These are phyloP conservation scores for Fonsecaea pugnacius DNA, from an alignment of 2,329 filamentous ascomycete species.

Conservation along the genomic window DNA sequence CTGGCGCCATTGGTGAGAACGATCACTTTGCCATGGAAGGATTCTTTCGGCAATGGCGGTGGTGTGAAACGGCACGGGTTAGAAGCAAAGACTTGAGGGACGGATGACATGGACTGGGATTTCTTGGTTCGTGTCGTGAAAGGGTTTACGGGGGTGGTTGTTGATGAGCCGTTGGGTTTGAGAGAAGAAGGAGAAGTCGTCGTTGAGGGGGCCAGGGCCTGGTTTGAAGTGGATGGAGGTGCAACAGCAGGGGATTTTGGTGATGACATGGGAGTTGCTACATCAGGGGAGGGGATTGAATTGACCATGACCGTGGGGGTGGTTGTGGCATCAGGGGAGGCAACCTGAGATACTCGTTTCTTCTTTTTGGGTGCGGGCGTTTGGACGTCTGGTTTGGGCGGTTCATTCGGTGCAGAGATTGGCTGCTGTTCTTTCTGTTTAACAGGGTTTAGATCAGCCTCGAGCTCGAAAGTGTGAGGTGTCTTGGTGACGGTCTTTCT, in stretches of 20 bases:
- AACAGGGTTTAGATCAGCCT: conserved; percentile 25
- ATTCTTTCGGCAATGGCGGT: conserved; percentile 25
- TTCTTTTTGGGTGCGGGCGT: conserved; percentile 30
- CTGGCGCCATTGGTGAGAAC: conserved; percentile 42
- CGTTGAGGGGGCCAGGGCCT: background rate
- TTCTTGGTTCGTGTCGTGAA: conserved; percentile 30
- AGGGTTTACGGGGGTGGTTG: conserved; percentile 23
- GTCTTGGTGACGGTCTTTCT: conserved; percentile 33
- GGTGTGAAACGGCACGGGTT: conserved; percentile 34
- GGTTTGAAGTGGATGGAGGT: conserved; percentile 7
- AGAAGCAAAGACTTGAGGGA: conserved; percentile 16
- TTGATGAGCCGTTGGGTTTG: conserved; percentile 12
- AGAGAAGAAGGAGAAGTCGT: conserved; percentile 18
- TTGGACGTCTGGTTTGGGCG: conserved; percentile 17
- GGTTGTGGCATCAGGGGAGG: conserved; percentile 13
- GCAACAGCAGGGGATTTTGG: conserved; percentile 7
- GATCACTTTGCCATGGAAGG: conserved; percentile 35
- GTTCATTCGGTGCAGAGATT: conserved; percentile 5
- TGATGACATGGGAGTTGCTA: conserved; percentile 15
- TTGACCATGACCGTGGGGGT: conserved; percentile 19
- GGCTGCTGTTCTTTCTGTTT: conserved; percentile 28
- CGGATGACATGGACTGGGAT: conserved; percentile 27
- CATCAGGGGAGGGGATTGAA: conserved; percentile 19
- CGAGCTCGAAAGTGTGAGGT: conserved; percentile 33
- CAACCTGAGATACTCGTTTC: conserved; percentile 28